Base-by-base conservation (phyloP, 1,139 yeast species). In the Saccharomycopsis crataegensis region DNA sequence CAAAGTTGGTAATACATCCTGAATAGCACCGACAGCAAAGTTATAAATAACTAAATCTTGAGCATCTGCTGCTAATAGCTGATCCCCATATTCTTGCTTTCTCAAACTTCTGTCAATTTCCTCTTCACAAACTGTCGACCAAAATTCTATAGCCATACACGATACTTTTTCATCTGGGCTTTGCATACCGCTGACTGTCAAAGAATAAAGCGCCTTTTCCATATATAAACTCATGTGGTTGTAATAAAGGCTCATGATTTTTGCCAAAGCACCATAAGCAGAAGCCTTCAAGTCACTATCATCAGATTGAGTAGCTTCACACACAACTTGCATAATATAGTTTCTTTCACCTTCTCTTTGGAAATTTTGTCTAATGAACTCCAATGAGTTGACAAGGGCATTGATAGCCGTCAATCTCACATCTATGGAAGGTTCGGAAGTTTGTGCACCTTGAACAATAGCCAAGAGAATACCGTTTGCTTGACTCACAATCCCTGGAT, bases 71-170 rank as follows among this genome's bases (percentile, higher is more conserved):
- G 66, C 67, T 57, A 71, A 56, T 52, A 71, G 64, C 31, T 76
- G 72, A 49, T 74, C 73, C 56, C 77, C 76, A 61, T 70, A 74
- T 61, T 87, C 95, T 53, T 80, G 82, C 61, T 78, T 74, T 64
- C 83, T 87, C 58, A 82, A 70, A 14, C 83, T 79, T 58, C 88
- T 82, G 60, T 88, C 96, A 60, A 87, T 76, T 69, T 94, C 99
- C 67, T 87, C 97, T 72, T 93, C 99, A 72, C 98, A 90, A 22
- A 93, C 94, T 34, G 98, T 89, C 57, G 94, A 83, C 99, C 99
- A 93, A 68, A 93, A 93, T 71, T 93, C 99, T 52, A 93, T 95
- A 32, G 99, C 98, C 96, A 93, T 91, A 68, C 97, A 89, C 1
- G 97, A 88, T 40, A 93, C 98, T 64, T 81, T 80, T 65, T 88